These are phyloP conservation scores for Apiospora sp. DNA, from an alignment of 2,329 filamentous ascomycete genomes.

Conservation along the genomic window DNA sequence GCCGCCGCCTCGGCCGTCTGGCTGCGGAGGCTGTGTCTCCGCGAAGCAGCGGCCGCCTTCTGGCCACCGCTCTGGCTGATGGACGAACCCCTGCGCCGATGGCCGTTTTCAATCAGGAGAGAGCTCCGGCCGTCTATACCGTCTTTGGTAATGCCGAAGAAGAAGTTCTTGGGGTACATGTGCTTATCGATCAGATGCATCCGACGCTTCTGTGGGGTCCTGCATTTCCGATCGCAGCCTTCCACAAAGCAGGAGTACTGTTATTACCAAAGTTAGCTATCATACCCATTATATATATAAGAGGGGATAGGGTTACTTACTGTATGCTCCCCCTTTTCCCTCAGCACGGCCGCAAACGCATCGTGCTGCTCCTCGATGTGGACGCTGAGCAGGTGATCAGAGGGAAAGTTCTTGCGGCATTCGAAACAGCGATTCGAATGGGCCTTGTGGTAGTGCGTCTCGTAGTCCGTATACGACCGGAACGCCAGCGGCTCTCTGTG, in stretches of 20 bases:
- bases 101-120: constrained; percentile 70
- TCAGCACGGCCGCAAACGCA: constrained; percentile 73
- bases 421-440: constrained; percentile 87
- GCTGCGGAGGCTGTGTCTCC: constrained; percentile 34
- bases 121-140: constrained; percentile 89
- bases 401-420: constrained; percentile 89
- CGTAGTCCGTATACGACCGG: constrained; percentile 79
- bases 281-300: not conserved
- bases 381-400: constrained; percentile 77
- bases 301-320: constrained; percentile 55
- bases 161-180: constrained; percentile 86
- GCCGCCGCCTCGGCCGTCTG: constrained; percentile 30
- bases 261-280: not conserved
- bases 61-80: constrained; percentile 39
- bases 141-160: constrained; percentile 85
- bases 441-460: constrained; percentile 81
- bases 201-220: constrained; percentile 81
- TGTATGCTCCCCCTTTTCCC: constrained; percentile 85
- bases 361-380: constrained; percentile 96
- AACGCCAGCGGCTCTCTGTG: constrained; percentile 78
- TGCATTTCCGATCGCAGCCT: constrained; percentile 84
- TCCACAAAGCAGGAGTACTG: constrained; percentile 92
- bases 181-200: constrained; percentile 96
- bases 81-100: constrained; percentile 59
- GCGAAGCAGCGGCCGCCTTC: constrained; percentile 33